Base-by-base conservation (phyloP, 1,284 basidiomycete species). In the Termitomyces sp. region DNA sequence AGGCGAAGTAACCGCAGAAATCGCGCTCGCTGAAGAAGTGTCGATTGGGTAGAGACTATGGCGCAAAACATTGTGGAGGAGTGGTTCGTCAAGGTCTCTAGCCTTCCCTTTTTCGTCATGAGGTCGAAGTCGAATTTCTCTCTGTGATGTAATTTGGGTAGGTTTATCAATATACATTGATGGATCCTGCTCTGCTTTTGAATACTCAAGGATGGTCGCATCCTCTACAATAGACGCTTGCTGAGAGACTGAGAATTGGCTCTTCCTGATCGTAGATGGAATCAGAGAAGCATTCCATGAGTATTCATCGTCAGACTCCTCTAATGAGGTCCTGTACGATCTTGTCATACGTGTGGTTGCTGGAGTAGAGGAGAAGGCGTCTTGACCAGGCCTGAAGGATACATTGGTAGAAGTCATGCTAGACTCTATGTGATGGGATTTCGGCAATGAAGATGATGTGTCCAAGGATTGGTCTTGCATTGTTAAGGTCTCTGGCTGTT, bases 211-310 rank as follows among this genome's bases (percentile, higher is more conserved):
- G 26, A 56, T 55, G 24, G 52, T 56, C 8, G 59, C 56, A 36
- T 66, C 60, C n/a, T 78, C 74, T 41, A 78, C 75, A 17, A 65
- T 65, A 2, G 76, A 73, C 45, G 90, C 76, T 21, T 81, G 80
- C 56, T 80, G 79, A 2, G 93, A 45, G 5, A 13, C 44, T 19
- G 43, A 71, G 54, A 89, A 82, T 44, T 83, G 76, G 58, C 87
- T 86, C 52, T 92, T 73, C 26, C 83, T 80, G 42, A 86, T 80
- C 48, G 93, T 81, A 7, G 92, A 90, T 0, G 86, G 87, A 64
- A 90, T 88, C 43, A 91, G 66, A 2, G 87, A 85, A 15, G 78
- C 73, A 40, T 79, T 76, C 87, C 88, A 88, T 24, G 86, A 84
- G 1, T 82, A 75, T 36, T 79, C 79, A 42, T 75, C 75, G 40